Base-by-base conservation (phyloP, 2,329 filamentous ascomycete genomes). In the Aspergillus neotritici region DNA sequence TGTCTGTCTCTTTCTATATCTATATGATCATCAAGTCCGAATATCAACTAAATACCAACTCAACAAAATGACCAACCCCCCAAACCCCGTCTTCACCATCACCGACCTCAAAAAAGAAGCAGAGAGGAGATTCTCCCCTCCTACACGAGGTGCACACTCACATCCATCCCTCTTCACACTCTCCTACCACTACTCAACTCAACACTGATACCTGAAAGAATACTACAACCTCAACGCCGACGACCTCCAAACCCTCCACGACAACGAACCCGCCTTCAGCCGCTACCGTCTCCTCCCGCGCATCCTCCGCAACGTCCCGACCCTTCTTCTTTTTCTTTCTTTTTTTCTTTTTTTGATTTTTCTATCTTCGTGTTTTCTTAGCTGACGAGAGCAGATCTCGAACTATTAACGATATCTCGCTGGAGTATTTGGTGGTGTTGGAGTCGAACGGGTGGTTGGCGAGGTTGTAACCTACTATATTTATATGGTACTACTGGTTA, bases 351-450 rank as follows among this genome's bases (percentile, higher is more conserved):
- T 8, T 11, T 14, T 11, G 10, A 30, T 17, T 2, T 4, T 41
- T 40, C 3, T n/a, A 11, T 31, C 28, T 15, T 7, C 35, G n/a
- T n/a, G n/a, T 28, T 34, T 33, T 40, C 39, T 9, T 4, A 41
- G 35, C 43, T 50, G 34, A 46, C 16, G n/a, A 31, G 6, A 25
- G 5, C 15, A 61, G 58, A 31, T 63, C 59, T 41, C 56, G 53
- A 9, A 56, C 53, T 8, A 50, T 62, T 35, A 47, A 47, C 7
- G 62, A 65, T 10, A 65, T 65, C 30, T 55, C 51, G 15, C 44
- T 48, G 37, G 49, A 46, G 12, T 59, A 63, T 52, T 44, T 63
- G 31, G 61, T 58, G 1, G 48, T 60, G 11, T 41, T 63, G 33
- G 52, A 52, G 25, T 44, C 53, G 0, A 54, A 63, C 37, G 60